Evolutionary conservation across 2,329 filamentous ascomycete species (phyloP).

Genomic region (Ophiocordyceps australis): DNA sequence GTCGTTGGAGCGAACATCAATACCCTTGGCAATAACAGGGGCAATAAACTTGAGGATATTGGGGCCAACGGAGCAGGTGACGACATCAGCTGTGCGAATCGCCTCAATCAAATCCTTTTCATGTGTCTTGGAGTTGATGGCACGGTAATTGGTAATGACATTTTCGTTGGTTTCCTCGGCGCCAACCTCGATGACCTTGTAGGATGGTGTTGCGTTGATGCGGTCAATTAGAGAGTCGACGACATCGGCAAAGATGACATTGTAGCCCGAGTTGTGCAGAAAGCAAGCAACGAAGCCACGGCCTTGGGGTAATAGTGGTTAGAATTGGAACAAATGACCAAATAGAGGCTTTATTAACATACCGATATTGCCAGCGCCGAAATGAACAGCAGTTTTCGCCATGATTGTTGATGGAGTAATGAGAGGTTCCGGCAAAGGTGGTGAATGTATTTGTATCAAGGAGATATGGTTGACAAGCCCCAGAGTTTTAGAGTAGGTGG

Average conservation of each 20-base stretch:
- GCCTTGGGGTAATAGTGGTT: conserved; percentile 20
- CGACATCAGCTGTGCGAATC: conserved; percentile 72
- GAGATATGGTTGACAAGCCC: not conserved
- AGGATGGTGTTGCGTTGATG: conserved; percentile 58
- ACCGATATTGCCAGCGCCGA: conserved; percentile 75
- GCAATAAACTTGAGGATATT: conserved; percentile 95
- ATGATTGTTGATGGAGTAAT: conserved; percentile 14
- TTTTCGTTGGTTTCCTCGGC: conserved; percentile 64
- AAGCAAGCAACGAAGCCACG: conserved; percentile 82
- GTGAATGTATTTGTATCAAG: conserved; percentile 1
- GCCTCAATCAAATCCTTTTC: conserved; percentile 67
- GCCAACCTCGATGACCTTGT: conserved; percentile 87
- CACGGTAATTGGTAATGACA: conserved; percentile 86
- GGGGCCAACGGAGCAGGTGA: conserved; percentile 93
- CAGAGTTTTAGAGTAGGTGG: not conserved
- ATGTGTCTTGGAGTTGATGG: conserved; percentile 84
- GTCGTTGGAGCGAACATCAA: conserved; percentile 52
- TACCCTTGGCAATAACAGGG: conserved; percentile 85
- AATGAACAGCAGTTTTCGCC: conserved; percentile 61
- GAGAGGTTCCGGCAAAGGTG: conserved; percentile 3
- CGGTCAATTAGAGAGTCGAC: conserved; percentile 65
- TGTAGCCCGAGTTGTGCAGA: conserved; percentile 85
- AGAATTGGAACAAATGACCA: no score
- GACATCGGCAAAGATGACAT: conserved; percentile 94
- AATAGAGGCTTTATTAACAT: no score